phyloP scores from a whole-genome alignment of 345 rosid species.

The Eucalyptus coolabah region DNA sequence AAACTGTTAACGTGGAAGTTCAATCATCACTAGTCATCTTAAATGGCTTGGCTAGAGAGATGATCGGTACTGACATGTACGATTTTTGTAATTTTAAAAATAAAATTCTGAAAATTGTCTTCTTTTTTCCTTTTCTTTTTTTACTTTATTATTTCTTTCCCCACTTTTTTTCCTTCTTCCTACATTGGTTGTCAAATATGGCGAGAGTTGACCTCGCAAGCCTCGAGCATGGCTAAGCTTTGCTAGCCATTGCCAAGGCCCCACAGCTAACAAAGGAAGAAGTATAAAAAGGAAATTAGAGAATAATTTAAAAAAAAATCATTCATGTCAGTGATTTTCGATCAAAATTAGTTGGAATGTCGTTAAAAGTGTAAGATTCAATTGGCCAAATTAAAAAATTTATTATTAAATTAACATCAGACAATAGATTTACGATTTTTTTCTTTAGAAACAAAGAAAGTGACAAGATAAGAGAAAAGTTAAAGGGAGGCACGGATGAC shows the following conservation, averaged over 20 bases:
- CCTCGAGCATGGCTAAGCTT: not conserved
- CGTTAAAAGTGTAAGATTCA: not conserved
- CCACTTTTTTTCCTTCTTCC: not conserved
- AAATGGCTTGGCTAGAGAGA: not conserved
- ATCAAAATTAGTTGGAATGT: not conserved
- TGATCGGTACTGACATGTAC: not conserved
- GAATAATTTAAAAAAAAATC: not conserved
- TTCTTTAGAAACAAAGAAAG: not conserved
- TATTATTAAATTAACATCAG: not conserved
- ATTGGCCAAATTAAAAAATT: not conserved
- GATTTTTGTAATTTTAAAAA: not conserved
- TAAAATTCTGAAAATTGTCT: not conserved
- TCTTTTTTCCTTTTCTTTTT: not conserved
- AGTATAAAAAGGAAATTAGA: not conserved
- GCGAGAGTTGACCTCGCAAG: not conserved
- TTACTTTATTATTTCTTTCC: not conserved
- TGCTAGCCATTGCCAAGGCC: not conserved
- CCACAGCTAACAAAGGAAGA: rapidly evolving
- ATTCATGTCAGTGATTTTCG: rapidly evolving
- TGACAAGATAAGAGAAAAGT: not conserved
- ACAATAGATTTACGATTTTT: not conserved
- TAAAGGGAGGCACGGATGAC: not conserved
- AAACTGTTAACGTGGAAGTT: not conserved
- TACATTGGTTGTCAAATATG: not conserved
- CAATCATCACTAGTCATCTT: not conserved